These are phyloP conservation scores for Bjerkandera adusta DNA, from an alignment of 1,284 basidiomycete genomes.

Conservation along the genomic window DNA sequence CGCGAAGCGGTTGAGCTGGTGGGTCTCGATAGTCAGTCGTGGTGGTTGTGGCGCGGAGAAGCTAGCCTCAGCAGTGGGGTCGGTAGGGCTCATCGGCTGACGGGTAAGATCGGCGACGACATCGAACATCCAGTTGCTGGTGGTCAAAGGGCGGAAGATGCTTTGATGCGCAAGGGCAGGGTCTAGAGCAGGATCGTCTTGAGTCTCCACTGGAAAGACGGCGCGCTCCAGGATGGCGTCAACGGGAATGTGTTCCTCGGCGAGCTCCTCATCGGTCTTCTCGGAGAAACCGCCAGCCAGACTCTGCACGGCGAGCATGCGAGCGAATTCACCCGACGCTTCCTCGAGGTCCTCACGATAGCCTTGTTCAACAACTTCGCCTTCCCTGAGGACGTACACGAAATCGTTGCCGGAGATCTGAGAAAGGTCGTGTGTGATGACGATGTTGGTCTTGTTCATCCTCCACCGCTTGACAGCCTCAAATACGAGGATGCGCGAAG, in stretches of 20 bases:
- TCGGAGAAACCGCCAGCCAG: conserved; percentile 49
- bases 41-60: conserved; percentile 16
- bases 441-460: conserved; percentile 84
- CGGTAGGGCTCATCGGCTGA: conserved; percentile 15
- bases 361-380: conserved; percentile 85
- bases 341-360: conserved; percentile 76
- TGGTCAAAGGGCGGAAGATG: conserved; percentile 35
- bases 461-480: conserved; percentile 87
- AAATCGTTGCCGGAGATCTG: conserved; percentile 82
- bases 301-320: conserved; percentile 50
- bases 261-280: conserved; percentile 27
- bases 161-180: conserved; percentile 35
- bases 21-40: conserved; percentile 14
- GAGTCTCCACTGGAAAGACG: conserved; percentile 34
- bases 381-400: conserved; percentile 88
- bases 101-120: conserved; percentile 66
- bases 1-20: conserved; percentile 35
- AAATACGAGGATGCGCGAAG: conserved; percentile 85
- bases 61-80: conserved; percentile 19
- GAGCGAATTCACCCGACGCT: conserved; percentile 52
- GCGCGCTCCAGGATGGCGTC: conserved; percentile 40
- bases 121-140: conserved; percentile 79
- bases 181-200: conserved; percentile 26
- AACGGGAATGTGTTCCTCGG: conserved; percentile 32
- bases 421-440: conserved; percentile 94